Percentiles rank a stretch among this genome's conserved stretches.
Conservation (phyloP, 441 rosid genomes). For the Erysimum cheiri region DNA sequence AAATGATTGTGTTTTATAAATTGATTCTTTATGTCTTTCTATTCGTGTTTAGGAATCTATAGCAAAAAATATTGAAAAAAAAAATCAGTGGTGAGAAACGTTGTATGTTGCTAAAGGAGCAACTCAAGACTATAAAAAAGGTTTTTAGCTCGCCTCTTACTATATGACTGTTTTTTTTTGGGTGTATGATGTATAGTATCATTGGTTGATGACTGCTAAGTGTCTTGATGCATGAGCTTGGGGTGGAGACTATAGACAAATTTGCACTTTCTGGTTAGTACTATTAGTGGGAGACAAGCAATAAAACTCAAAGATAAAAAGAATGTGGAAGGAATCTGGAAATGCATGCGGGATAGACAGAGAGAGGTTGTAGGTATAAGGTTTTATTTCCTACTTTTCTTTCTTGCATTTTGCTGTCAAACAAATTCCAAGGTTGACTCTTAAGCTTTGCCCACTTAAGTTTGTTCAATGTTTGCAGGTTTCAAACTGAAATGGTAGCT, state of each 20-base stretch:
- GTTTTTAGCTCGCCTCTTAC: conserved; percentile 47
- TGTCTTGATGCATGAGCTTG: conserved; percentile 71
- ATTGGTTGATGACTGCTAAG: conserved; percentile 31
- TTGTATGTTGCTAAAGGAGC: conserved; percentile 84
- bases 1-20: conserved; percentile 25
- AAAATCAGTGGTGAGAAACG: conserved; percentile 87
- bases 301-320: too few relatives aligned
- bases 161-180: conserved; percentile 5
- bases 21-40: conserved; percentile 1
- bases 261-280: conserved; percentile 80
- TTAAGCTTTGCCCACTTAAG: too few relatives aligned
- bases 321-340: too few relatives aligned
- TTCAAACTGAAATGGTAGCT: too few relatives aligned
- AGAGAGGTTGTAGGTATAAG: too few relatives aligned
- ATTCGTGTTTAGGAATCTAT: conserved; percentile 69
- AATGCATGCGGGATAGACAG: too few relatives aligned
- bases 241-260: conserved; percentile 87
- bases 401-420: too few relatives aligned
- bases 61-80: conserved; percentile 90
- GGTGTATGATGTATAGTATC: not conserved
- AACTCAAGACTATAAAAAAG: conserved; percentile 95
- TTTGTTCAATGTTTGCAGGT: too few relatives aligned
- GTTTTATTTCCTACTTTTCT: too few relatives aligned
- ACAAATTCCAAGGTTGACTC: too few relatives aligned
- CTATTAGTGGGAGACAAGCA: not conserved